Conservation (phyloP, 441 rosid species). For the Gossypium lobatum region DNA sequence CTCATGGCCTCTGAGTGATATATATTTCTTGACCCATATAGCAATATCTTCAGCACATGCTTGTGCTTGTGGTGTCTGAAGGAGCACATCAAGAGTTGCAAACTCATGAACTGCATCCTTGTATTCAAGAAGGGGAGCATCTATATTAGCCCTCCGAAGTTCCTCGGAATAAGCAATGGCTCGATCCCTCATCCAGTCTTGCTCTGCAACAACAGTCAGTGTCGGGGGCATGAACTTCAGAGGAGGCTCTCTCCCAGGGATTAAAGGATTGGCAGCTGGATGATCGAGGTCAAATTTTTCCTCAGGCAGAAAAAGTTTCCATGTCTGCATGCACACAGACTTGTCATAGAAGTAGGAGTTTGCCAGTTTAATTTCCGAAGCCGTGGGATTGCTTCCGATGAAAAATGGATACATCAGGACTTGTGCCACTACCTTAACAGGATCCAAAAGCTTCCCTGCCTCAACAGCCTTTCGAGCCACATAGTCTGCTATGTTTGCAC, state of each 20-base stretch:
- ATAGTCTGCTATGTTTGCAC: slow-evolving; percentile 62
- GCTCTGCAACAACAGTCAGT: slow-evolving; percentile 62
- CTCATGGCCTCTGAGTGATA: slow-evolving; percentile 56
- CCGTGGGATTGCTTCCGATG: slow-evolving; percentile 52
- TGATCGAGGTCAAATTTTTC: slow-evolving; percentile 53
- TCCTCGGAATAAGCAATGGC: slow-evolving; percentile 69
- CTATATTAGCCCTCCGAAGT: slow-evolving; percentile 60
- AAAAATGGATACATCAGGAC: slow-evolving; percentile 68
- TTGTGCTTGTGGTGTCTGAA: slow-evolving; percentile 64
- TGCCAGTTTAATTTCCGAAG: slow-evolving; percentile 51
- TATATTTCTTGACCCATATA: slow-evolving; percentile 64
- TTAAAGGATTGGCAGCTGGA: slow-evolving; percentile 61
- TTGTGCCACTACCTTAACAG: slow-evolving; percentile 67
- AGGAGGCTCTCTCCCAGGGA: slow-evolving; percentile 47
- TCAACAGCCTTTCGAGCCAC: slow-evolving; percentile 58
- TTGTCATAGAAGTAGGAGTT: slow-evolving; percentile 63
- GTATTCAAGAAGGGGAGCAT: slow-evolving; percentile 62
- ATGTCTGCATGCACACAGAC: slow-evolving; percentile 43
- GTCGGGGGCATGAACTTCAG: slow-evolving; percentile 68
- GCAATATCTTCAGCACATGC: slow-evolving; percentile 66
- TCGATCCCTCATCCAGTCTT: slow-evolving; percentile 72
- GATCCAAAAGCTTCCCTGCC: slow-evolving; percentile 58
- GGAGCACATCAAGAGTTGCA: slow-evolving; percentile 63
- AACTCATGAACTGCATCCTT: slow-evolving; percentile 70
- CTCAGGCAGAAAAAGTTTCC: slow-evolving; percentile 59